Conservation (phyloP, 441 rosid genomes). For the Sinapis alba region DNA sequence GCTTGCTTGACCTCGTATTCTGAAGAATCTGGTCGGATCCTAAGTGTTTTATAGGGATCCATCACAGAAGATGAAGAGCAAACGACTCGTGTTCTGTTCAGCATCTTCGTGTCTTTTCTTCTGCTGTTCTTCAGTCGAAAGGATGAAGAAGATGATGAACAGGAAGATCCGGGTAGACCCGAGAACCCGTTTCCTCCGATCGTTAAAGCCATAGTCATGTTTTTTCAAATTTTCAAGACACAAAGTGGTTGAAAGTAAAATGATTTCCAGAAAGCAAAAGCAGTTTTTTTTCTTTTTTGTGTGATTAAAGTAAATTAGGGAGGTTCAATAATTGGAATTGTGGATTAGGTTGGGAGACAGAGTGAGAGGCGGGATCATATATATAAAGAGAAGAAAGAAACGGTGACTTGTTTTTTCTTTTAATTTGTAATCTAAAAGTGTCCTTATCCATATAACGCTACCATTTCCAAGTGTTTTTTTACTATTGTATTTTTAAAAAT, state of each 20-base stretch:
- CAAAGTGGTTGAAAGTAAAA: neutral
- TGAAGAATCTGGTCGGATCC: slow-evolving; percentile 78
- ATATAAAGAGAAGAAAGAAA: neutral
- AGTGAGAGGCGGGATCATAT: neutral
- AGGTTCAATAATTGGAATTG: slow-evolving; percentile 14
- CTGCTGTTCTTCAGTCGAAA: slow-evolving; percentile 36
- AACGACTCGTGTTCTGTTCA: slow-evolving; percentile 39
- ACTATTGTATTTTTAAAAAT: neutral
- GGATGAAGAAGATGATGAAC: slow-evolving; percentile 39
- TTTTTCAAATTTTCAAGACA: neutral
- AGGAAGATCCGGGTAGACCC: slow-evolving; percentile 38
- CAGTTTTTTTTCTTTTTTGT: neutral
- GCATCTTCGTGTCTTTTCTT: slow-evolving; percentile 36
- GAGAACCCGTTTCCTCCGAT: slow-evolving; percentile 45
- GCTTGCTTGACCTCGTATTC: slow-evolving; percentile 89
- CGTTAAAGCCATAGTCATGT: slow-evolving; percentile 39
- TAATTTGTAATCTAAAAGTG: slow-evolving; percentile 31
- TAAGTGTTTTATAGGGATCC: slow-evolving; percentile 79
- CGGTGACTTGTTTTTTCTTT: slow-evolving; percentile 34
- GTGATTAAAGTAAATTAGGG: neutral
- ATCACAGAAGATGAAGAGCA: slow-evolving; percentile 52
- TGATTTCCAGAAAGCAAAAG: neutral
- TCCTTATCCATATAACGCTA: slow-evolving; percentile 41
- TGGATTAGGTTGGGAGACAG: neutral
- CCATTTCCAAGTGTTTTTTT: slow-evolving; percentile 11